Conservation (phyloP, 2,329 filamentous ascomycete genomes). For the Aureobasidium uvarum region DNA sequence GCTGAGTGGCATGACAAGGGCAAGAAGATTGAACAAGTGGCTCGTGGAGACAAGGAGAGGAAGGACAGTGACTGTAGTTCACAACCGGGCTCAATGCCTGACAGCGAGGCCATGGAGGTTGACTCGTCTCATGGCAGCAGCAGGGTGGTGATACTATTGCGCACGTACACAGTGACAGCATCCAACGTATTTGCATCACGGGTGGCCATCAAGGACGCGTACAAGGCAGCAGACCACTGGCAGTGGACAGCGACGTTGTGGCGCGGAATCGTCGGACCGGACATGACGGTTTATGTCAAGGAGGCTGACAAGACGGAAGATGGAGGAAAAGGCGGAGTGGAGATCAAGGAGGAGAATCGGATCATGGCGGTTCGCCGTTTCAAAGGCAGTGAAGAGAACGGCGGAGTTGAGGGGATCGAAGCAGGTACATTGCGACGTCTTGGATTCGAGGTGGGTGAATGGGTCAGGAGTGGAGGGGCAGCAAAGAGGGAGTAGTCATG, state of each 20-base stretch:
- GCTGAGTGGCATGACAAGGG: conserved; percentile 74
- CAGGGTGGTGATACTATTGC: conserved; percentile 69
- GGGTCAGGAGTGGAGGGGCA: conserved; percentile 50
- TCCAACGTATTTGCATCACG: conserved; percentile 72
- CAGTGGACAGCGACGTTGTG: conserved; percentile 95
- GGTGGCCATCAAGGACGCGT: conserved; percentile 73
- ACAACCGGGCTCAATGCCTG: conserved; percentile 11
- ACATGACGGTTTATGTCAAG: conserved; percentile 69
- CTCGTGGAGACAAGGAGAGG: conserved; percentile 10
- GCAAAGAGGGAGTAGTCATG: conserved; percentile 7
- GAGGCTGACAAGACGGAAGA: conserved; percentile 29
- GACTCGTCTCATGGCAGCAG: conserved; percentile 28
- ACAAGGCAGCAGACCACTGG: conserved; percentile 87
- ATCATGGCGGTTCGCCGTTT: conserved; percentile 38
- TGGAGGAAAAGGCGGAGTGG: conserved; percentile 36
- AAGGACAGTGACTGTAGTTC: conserved; percentile 22
- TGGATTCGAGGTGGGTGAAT: conserved; percentile 86
- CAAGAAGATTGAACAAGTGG: conserved; percentile 61
- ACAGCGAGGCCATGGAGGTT: conserved; percentile 32
- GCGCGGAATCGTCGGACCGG: conserved; percentile 79
- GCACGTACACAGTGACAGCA: conserved; percentile 74
- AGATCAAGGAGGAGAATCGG: conserved; percentile 42
- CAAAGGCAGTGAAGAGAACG: conserved; percentile 37
- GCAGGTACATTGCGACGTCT: conserved; percentile 64
- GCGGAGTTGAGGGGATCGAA: conserved; percentile 37